Evolutionary conservation across 129 eudicot genomes (phyloP), one percentile per base, ranked within the genome.

Genomic region (Erigeron canadensis): DNA sequence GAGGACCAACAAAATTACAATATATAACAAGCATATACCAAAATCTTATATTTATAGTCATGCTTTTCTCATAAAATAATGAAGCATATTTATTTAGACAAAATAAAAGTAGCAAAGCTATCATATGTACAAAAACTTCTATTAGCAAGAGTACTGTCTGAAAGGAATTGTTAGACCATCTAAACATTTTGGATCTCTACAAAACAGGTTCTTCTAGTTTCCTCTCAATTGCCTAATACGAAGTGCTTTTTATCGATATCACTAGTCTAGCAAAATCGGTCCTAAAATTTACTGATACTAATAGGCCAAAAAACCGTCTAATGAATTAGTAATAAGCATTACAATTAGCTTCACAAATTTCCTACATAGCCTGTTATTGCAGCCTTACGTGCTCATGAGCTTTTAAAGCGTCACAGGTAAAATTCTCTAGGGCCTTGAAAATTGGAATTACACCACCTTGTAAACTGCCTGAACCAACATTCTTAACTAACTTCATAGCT

Each of bases 381-480:
- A 84, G 43, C 67, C 98, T 84, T 46, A 94, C 96, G 67, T 90
- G 91, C 67, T 86, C 94, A 58, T 87, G 91, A 56, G 94, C 97
- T 82, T 84, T 88, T 42, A 88, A 61, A 47, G 96, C 89, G 64
- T 86, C 91, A 4, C 82, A 80, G 1, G 96, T 87, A 75, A 94
- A 94, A 44, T 34, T 94, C 82, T 87, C 97, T 81, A 87, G 77
- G 34, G 99, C 95, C 88, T 86, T 88, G 50, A 94, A 94, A 22
- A 94, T 94, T 13, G 99, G 99, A 53, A 87, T 86, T 17, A 94
- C 83, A 68, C 97, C 97, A 18, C 97, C 91, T 83, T 94, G 93
- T 78, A 94, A 79, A 74, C 91, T 90, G 60, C 87, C 83, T 8
- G 95, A 87, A 65, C 94, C 92, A 8, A 92, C 91, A 61, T 78